Evolutionary conservation across 2,329 filamentous ascomycete genomes (phyloP), one percentile per base, ranked within the genome.

Genomic region (Huntiella omanensis): DNA sequence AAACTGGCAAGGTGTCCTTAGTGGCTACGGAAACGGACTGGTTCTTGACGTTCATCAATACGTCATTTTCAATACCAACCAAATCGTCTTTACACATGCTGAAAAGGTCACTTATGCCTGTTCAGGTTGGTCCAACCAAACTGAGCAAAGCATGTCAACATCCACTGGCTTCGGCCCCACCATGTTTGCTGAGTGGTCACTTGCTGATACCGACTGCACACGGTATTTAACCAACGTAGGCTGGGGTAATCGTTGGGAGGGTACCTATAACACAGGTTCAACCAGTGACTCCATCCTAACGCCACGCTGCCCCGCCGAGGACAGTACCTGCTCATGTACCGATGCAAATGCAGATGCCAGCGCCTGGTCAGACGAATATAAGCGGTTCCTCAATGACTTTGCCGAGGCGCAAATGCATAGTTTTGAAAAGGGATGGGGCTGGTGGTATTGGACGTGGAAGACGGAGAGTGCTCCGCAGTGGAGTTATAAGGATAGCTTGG

Each of bases 371-470:
- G 66, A 67, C 49, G 64, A 66, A 4, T 98, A 98, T 64, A 94
- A 91, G 64, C 65, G 77, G 54, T 96, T 88, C 62, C 67, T 98
- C 52, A 73, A 75, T 53, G 83, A 83, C 62, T 96, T 96, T 63
- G 91, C 91, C 4, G 80, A 94, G 62, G 91, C 87, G 46, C 91
- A 98, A 65, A 98, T 98, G 84, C 71, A 80, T 55, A 83, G 79
- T 49, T 98, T 96, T 57, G 88, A 96, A 62, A 77, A 80, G 52
- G 85, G 83, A 4, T 91, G 83, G 80, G 91, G 91, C 42, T 98
- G 91, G 91, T 95, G 93, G 65, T 98, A 98, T 64, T 98, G 91
- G 91, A 96, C 87, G 33, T 93, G 91, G 88, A 75, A 86, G 63
- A 94, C 88, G 28, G 88, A 96, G 66, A 70, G 64, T 53, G 78